Conservation (phyloP, 345 rosid genomes). For the Odontarrhena argentea region DNA sequence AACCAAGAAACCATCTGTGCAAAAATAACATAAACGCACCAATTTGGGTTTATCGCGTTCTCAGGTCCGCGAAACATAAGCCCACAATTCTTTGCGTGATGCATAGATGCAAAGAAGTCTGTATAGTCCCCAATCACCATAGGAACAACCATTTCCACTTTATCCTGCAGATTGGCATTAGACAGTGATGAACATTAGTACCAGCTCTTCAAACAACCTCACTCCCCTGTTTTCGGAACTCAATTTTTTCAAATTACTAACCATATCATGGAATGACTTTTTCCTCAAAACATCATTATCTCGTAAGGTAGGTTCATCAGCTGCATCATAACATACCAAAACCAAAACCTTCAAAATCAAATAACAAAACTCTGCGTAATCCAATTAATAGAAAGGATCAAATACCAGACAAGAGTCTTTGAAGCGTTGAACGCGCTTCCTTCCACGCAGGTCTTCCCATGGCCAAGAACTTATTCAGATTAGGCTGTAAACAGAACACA, state of each 20-base stretch:
- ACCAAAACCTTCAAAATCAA: constrained; percentile 20
- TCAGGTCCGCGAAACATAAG: constrained; percentile 85
- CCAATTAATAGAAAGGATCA: constrained; percentile 3
- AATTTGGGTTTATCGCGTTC: constrained; percentile 69
- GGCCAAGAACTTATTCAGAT: constrained; percentile 75
- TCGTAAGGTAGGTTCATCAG: constrained; percentile 63
- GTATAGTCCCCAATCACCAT: constrained; percentile 88
- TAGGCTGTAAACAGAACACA: constrained; percentile 60
- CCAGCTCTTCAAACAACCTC: constrained; percentile 1
- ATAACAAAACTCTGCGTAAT: constrained; percentile 1
- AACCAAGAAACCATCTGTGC: constrained; percentile 14
- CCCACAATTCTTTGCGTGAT: constrained; percentile 94
- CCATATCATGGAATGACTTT: constrained; percentile 72
- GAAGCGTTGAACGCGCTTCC: constrained; percentile 90
- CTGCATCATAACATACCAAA: constrained; percentile 54
- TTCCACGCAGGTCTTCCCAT: constrained; percentile 95
- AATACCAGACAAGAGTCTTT: constrained; percentile 74
- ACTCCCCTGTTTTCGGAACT: constrained; percentile 3
- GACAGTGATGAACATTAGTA: constrained; percentile 10
- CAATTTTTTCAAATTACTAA: constrained; percentile 26
- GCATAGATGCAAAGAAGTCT: constrained; percentile 91
- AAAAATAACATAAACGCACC: constrained; percentile 49
- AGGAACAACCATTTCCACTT: constrained; percentile 90
- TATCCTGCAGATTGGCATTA: constrained; percentile 46
- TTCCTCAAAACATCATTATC: constrained; percentile 65